Conservation (phyloP, 495 filamentous ascomycete species). For the Penicillium samsonianum region DNA sequence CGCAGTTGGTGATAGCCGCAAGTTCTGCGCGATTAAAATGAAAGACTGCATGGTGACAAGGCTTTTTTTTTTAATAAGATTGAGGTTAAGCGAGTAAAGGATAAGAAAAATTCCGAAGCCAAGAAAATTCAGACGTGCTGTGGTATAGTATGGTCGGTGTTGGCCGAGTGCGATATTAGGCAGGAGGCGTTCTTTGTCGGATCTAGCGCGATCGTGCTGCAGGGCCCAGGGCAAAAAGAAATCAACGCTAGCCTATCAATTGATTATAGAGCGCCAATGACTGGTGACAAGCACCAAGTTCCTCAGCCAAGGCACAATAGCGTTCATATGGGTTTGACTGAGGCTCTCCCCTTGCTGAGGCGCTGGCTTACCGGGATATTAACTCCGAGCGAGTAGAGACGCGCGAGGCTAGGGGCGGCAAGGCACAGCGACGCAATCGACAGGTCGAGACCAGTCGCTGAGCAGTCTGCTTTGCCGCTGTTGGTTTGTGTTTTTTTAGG, state of each 20-base stretch:
- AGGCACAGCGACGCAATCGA: constrained; percentile 33
- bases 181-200: not conserved
- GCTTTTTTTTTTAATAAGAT: constrained; percentile 2
- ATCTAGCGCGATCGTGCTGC: constrained; percentile 12
- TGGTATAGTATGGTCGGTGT: constrained; percentile 4
- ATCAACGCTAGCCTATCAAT: constrained; percentile 19
- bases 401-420: constrained; percentile 36
- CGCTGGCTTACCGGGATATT: constrained; percentile 16
- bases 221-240: not conserved
- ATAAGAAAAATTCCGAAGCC: not conserved
- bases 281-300: constrained; percentile 16
- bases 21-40: constrained; percentile 11
- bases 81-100: not conserved
- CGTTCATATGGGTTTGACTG: constrained; percentile 9
- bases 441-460: constrained; percentile 15
- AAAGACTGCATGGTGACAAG: constrained; percentile 21
- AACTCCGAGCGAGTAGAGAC: constrained; percentile 22
- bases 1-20: constrained; percentile 45
- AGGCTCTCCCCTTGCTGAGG: constrained; percentile 15
- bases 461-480: constrained; percentile 32
- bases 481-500: constrained; percentile 25
- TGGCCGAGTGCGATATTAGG: constrained; percentile 8
- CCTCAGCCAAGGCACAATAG: constrained; percentile 17
- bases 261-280: constrained; percentile 12
- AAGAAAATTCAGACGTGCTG: not conserved